These are phyloP conservation scores for Geotrichum macrosporum DNA, from an alignment of 1,139 yeast species.

Conservation along the genomic window DNA sequence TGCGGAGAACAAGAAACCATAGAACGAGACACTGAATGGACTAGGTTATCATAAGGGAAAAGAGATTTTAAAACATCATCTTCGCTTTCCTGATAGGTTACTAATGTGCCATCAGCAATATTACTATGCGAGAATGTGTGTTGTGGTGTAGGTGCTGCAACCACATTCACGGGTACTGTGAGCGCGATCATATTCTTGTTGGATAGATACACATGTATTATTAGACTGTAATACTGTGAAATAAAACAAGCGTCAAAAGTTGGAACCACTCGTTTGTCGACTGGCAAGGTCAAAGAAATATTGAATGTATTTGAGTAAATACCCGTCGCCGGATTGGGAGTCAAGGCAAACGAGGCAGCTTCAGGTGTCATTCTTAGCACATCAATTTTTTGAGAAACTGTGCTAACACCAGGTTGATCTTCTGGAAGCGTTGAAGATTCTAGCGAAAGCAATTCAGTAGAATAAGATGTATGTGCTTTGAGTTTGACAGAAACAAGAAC, in stretches of 20 bases:
- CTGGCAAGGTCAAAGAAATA: not conserved
- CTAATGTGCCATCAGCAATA: too few relatives aligned
- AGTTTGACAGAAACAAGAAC: not conserved
- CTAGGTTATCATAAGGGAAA: too few relatives aligned
- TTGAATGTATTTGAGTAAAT: not conserved
- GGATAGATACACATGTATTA: not conserved
- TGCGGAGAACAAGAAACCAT: too few relatives aligned
- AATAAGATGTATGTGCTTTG: not conserved
- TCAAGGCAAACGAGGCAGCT: not conserved
- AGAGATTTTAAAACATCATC: too few relatives aligned
- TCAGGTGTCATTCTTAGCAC: not conserved
- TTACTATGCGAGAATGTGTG: too few relatives aligned
- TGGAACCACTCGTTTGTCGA: not conserved
- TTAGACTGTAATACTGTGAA: not conserved
- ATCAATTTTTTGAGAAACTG: not conserved
- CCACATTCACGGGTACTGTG: not conserved
- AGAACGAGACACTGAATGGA: too few relatives aligned
- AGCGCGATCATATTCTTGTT: not conserved
- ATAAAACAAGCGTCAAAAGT: constrained; percentile 4
- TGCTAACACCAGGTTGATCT: not conserved
- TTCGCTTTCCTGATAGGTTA: too few relatives aligned
- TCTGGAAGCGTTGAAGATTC: not conserved
- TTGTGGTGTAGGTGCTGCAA: too few relatives aligned
- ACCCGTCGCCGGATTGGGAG: not conserved
- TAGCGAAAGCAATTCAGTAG: not conserved